Percentiles rank a stretch among this genome's conserved stretches.
These are phyloP conservation scores for Paramecium bursaria DNA, from an alignment of 73 alveolate genomes.

Conservation along the genomic window DNA sequence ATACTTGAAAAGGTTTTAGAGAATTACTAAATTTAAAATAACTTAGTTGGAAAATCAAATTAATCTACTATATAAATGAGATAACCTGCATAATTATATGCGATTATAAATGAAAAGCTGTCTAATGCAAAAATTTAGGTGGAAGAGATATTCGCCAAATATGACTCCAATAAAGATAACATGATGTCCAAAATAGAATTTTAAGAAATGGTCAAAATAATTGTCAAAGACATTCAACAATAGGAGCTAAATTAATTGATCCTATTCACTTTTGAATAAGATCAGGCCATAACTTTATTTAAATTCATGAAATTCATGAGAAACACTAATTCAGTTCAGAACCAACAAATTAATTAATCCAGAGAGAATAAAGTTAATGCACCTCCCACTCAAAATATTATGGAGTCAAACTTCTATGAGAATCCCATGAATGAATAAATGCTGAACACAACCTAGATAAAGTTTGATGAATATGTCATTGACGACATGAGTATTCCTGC, in stretches of 20 bases:
- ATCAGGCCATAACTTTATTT: neutral
- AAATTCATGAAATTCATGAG: neutral
- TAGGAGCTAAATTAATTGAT: neutral
- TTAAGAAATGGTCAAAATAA: slow-evolving; percentile 9
- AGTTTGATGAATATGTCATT: slow-evolving; percentile 11
- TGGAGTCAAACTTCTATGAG: slow-evolving; percentile 44
- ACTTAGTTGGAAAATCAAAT: too few relatives aligned
- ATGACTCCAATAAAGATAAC: slow-evolving; percentile 15
- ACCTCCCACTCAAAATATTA: neutral
- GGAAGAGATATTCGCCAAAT: slow-evolving; percentile 12
- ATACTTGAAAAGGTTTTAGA: too few relatives aligned
- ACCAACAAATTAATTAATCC: too few relatives aligned
- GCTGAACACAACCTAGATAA: neutral
- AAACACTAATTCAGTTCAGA: neutral
- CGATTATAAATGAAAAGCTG: too few relatives aligned
- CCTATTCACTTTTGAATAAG: neutral
- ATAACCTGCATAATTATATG: too few relatives aligned
- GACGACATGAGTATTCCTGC: neutral
- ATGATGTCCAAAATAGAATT: slow-evolving; percentile 4
- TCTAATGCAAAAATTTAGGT: too few relatives aligned
- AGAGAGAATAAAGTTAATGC: too few relatives aligned
- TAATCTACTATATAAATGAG: too few relatives aligned
- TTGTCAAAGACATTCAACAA: slow-evolving; percentile 1
- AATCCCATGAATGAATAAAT: slow-evolving; percentile 17
- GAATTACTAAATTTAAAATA: too few relatives aligned